A percentile compares a stretch with the other conserved stretches of the same genome.
These are phyloP conservation scores for Podospora anserina DNA, from an alignment of 495 filamentous ascomycete species.

Conservation along the genomic window DNA sequence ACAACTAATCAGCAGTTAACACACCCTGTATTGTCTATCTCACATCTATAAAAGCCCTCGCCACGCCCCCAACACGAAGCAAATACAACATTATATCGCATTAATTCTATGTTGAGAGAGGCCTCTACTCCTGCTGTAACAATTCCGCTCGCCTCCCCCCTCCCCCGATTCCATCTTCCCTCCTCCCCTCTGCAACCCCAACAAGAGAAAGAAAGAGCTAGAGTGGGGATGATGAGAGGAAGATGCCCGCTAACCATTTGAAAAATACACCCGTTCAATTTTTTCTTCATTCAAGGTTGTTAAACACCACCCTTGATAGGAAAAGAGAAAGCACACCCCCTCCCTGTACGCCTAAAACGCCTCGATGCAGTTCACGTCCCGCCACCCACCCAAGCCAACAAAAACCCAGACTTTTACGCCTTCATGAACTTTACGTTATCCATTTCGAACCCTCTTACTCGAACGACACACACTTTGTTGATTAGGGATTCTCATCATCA, in stretches of 20 bases:
- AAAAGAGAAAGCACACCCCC: not conserved
- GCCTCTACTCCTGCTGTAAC: not conserved
- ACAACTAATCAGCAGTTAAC: not conserved
- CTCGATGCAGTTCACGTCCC: slow-evolving; percentile 23
- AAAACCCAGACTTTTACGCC: slow-evolving; percentile 19
- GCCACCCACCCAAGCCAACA: not conserved
- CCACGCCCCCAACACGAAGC: not conserved
- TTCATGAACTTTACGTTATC: slow-evolving; percentile 18
- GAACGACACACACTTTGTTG: not conserved
- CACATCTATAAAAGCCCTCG: not conserved
- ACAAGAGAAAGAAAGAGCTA: not conserved
- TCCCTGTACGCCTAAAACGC: slow-evolving; percentile 26
- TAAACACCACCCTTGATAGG: not conserved
- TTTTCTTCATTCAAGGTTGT: not conserved
- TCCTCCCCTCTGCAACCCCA: not conserved
- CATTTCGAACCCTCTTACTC: slow-evolving; percentile 12
- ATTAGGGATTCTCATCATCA: slow-evolving; percentile 21
- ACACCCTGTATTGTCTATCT: not conserved
- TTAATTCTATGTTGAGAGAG: not conserved
- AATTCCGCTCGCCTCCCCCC: not conserved
- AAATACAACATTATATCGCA: not conserved
- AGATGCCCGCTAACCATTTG: not conserved
- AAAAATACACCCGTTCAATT: not conserved
- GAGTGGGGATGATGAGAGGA: not conserved
- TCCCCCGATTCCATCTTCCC: not conserved